Conservation (phyloP, 805 yeast species). For the Geotrichum ghanense region DNA sequence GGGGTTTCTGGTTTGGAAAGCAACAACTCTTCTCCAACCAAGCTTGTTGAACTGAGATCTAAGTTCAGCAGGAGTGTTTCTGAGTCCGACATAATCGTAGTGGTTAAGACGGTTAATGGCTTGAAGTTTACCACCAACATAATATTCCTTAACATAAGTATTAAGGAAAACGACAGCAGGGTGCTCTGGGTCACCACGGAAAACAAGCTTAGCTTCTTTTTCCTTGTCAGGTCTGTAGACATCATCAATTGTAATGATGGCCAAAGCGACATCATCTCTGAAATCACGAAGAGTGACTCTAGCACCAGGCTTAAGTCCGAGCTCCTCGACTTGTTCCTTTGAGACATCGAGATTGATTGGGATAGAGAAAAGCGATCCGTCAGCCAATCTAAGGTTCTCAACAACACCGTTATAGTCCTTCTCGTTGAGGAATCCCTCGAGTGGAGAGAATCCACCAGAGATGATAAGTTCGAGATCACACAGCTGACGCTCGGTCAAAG, state of each 20-base stretch:
- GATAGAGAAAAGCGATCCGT: conserved; percentile 80
- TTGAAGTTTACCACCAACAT: conserved; percentile 80
- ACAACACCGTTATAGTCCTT: conserved; percentile 62
- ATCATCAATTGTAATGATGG: conserved; percentile 69
- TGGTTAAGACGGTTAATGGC: conserved; percentile 79
- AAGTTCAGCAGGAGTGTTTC: conserved; percentile 85
- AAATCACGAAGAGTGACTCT: conserved; percentile 70
- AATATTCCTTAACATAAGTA: conserved; percentile 68
- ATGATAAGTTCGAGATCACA: conserved; percentile 88
- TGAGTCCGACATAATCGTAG: conserved; percentile 77
- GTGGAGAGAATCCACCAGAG: conserved; percentile 90
- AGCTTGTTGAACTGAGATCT: conserved; percentile 71
- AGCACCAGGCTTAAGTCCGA: conserved; percentile 38
- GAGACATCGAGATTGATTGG: conserved; percentile 83
- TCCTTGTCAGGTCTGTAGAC: conserved; percentile 73
- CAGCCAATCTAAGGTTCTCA: conserved; percentile 51
- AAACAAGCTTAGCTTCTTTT: conserved; percentile 72
- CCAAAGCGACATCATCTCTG: conserved; percentile 67
- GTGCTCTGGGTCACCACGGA: conserved; percentile 95
- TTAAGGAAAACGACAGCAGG: conserved; percentile 74
- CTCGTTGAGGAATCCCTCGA: conserved; percentile 59
- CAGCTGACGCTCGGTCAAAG: conserved; percentile 74
- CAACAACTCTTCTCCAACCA: conserved; percentile 84
- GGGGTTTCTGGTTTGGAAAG: conserved; percentile 97
- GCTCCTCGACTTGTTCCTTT: conserved; percentile 33